Evolutionary conservation across 2,329 filamentous ascomycete species (phyloP).

Genomic region (Leptosphaerulina australis): DNA sequence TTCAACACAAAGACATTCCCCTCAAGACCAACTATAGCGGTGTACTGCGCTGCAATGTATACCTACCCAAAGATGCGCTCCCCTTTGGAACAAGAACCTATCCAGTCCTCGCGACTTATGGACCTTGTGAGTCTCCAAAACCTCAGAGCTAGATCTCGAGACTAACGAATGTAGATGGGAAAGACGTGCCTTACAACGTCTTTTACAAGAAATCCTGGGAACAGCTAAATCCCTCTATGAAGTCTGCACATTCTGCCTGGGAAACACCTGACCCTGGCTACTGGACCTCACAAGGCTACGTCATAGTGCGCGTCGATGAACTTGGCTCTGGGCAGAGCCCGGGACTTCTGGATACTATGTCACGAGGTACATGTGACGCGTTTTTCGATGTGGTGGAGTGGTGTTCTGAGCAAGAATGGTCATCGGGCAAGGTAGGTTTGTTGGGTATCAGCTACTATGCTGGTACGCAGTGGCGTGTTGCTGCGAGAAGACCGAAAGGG

Average conservation of each 20-base stretch:
- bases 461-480: conserved; percentile 59
- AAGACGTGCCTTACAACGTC: conserved; percentile 5
- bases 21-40: not conserved
- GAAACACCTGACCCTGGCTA: conserved; percentile 46
- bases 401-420: conserved; percentile 55
- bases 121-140: too few species aligned
- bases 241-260: conserved; percentile 47
- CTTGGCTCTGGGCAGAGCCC: conserved; percentile 56
- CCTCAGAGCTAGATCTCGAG: too few species aligned
- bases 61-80: conserved; percentile 27
- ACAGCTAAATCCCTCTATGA: conserved; percentile 15
- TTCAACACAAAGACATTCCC: not conserved
- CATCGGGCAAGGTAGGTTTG: conserved; percentile 54
- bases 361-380: conserved; percentile 52
- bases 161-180: too few species aligned
- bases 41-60: conserved; percentile 53
- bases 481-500: conserved; percentile 56
- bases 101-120: conserved; percentile 70
- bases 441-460: conserved; percentile 54
- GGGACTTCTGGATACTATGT: conserved; percentile 52
- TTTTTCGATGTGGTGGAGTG: conserved; percentile 57
- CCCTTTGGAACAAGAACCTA: conserved; percentile 31
- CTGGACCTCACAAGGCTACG: conserved; percentile 35
- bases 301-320: conserved; percentile 52
- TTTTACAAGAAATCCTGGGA: conserved; percentile 56